phyloP scores from a whole-genome alignment of 495 filamentous ascomycete species.

The Glonium stellatum region DNA sequence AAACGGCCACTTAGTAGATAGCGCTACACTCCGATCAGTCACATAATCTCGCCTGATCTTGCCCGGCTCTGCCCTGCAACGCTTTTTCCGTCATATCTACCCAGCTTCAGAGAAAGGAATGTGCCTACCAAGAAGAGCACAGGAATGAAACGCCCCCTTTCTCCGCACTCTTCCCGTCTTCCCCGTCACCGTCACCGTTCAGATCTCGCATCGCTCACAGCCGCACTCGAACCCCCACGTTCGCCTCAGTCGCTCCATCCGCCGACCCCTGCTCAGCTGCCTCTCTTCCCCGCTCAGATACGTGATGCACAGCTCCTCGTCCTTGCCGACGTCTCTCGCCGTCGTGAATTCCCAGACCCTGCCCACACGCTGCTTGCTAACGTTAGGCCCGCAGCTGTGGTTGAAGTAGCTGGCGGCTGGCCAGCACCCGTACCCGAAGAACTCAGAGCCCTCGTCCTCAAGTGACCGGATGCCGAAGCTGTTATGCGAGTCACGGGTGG shows the following conservation, averaged over 20 bases:
- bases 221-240: conserved; percentile 37
- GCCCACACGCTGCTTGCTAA: conserved; percentile 33
- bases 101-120: no score
- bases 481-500: conserved; percentile 31
- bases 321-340: conserved; percentile 21
- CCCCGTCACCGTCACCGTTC: neutral
- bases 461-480: conserved; percentile 34
- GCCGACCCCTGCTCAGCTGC: conserved; percentile 19
- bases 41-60: no score
- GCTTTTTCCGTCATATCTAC: no score
- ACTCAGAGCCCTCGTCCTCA: conserved; percentile 36
- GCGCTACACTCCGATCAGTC: no score
- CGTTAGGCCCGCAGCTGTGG: conserved; percentile 36
- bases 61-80: no score
- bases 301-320: conserved; percentile 36
- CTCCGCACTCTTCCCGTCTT: no score
- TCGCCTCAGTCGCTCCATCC: conserved; percentile 26
- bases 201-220: conserved; percentile 30
- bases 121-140: neutral
- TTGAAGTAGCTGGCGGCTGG: conserved; percentile 36
- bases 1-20: no score
- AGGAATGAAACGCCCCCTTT: neutral
- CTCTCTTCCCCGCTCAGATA: conserved; percentile 39
- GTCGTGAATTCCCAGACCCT: conserved; percentile 31
- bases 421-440: conserved; percentile 36